A percentile compares a stretch with the other conserved stretches of the same genome.
phyloP scores from a whole-genome alignment of 83 land plant genomes.

The Picea abies region DNA sequence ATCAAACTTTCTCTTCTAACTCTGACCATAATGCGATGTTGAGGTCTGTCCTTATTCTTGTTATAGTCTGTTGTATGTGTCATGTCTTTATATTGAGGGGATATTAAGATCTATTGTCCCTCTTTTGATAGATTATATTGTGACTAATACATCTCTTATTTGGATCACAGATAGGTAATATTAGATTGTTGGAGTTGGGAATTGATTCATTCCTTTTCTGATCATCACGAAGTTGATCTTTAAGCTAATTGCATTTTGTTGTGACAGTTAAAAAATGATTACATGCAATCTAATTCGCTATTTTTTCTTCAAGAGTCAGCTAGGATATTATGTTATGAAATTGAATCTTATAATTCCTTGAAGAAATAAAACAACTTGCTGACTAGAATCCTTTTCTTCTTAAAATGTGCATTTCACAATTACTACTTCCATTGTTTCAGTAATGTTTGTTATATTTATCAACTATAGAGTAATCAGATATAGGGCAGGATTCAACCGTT shows the following conservation, averaged over 20 bases:
- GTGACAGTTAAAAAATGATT: background rate
- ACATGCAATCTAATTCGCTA: background rate
- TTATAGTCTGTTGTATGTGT: no score
- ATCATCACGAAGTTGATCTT: background rate
- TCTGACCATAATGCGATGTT: no score
- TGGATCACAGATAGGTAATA: background rate
- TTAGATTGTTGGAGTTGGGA: slow-evolving; percentile 1
- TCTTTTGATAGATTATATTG: background rate
- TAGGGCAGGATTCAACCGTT: background rate
- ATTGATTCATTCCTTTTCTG: background rate
- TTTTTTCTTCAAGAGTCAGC: background rate
- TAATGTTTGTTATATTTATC: background rate
- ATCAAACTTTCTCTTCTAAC: no score
- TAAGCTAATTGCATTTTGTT: background rate
- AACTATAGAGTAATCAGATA: background rate
- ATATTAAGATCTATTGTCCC: background rate
- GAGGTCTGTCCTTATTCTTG: no score
- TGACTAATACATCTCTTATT: background rate
- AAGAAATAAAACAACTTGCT: no score
- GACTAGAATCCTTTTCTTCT: background rate
- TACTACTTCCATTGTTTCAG: background rate
- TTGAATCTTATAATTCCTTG: no score
- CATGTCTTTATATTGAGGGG: background rate
- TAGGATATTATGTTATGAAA: background rate
- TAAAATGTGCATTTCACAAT: background rate